Base-by-base conservation (phyloP, 495 filamentous ascomycete species). In the Clavariopsis aquatica region DNA sequence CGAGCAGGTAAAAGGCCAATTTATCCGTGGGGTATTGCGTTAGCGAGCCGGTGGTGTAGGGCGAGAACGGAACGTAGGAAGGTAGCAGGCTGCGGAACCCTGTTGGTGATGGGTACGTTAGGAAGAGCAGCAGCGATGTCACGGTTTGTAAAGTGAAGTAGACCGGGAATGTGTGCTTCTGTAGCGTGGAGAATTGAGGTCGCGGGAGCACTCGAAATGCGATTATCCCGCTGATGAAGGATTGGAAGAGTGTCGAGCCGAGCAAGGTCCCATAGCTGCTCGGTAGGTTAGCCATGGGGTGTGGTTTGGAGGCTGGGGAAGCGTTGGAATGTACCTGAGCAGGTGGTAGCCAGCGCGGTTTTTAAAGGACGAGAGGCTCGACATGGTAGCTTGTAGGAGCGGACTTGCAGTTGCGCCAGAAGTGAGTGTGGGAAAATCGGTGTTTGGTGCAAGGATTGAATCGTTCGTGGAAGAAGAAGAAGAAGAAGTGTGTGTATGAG, bases 81-180 rank as follows among this genome's bases (percentile, higher is more conserved):
- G 41, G 54, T 26, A 47, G 54, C 24, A 63, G 29, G 17, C 41
- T 45, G 65, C 23, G 70, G 60, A 56, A 51, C 49, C 56, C 64
- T 52, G 52, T 65, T 60, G 58, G 65, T 47, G 79, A 81, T 45
- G 90, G 90, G 71, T 88, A 93, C 34, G 93, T 97, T 57, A 95
- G 72, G n/a, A 88, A 87, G 9, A 96, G 78, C 20, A 91, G 68
- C 15, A 85, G 73, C 7, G 93, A 89, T 2, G 91, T 79, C 5
- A 83, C 81, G 3, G 89, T 84, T 79, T 96, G 93, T 46, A 96
- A 75, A 24, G 83, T 78, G 75, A 97, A 96, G 79, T 93, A 98
- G 68, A 88, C 75, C 23, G 93, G 93, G 77, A 95, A 93, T 70
- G 91, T 85, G 69, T 82, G 82, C 34, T 83, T 77, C 77, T 96